Evolutionary conservation across 1,139 yeast species (phyloP).

Genomic region (Yamadazyma atlantica): DNA sequence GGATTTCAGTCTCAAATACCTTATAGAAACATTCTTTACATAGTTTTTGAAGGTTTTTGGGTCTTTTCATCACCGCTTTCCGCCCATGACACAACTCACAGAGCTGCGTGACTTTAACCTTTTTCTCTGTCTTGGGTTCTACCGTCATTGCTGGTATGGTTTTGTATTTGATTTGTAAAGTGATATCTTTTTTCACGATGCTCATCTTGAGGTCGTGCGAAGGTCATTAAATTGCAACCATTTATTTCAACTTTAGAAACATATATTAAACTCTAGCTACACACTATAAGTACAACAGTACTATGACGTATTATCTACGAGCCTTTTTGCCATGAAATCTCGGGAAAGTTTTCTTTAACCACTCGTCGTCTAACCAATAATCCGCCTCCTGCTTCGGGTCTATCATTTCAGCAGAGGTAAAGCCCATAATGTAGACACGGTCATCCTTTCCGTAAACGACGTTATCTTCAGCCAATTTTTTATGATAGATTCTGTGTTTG

Average conservation of each 20-base stretch:
- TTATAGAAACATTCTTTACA: conserved; percentile 88
- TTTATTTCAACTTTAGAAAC: too few relatives aligned
- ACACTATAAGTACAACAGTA: too few relatives aligned
- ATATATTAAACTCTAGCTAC: too few relatives aligned
- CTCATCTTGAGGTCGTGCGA: neutral
- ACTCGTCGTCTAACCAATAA: too few relatives aligned
- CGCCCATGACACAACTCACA: conserved; percentile 88
- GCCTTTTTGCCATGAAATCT: too few relatives aligned
- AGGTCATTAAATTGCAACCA: neutral
- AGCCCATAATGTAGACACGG: too few relatives aligned
- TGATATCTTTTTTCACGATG: neutral
- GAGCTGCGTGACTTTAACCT: conserved; percentile 43
- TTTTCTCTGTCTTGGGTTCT: conserved; percentile 17
- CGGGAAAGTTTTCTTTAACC: too few relatives aligned
- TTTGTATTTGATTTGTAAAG: neutral
- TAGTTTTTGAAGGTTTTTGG: conserved; percentile 87
- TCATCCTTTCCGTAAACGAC: too few relatives aligned
- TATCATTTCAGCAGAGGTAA: too few relatives aligned
- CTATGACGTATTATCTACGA: neutral
- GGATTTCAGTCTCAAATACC: conserved; percentile 95
- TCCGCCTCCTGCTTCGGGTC: too few relatives aligned
- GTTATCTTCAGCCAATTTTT: too few relatives aligned
- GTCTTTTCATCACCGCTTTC: conserved; percentile 87
- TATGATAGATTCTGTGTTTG: too few relatives aligned
- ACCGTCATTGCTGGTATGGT: conserved; percentile 9